Base-by-base conservation (phyloP, 2,329 filamentous ascomycete genomes). In the Escovopsis sp. region DNA sequence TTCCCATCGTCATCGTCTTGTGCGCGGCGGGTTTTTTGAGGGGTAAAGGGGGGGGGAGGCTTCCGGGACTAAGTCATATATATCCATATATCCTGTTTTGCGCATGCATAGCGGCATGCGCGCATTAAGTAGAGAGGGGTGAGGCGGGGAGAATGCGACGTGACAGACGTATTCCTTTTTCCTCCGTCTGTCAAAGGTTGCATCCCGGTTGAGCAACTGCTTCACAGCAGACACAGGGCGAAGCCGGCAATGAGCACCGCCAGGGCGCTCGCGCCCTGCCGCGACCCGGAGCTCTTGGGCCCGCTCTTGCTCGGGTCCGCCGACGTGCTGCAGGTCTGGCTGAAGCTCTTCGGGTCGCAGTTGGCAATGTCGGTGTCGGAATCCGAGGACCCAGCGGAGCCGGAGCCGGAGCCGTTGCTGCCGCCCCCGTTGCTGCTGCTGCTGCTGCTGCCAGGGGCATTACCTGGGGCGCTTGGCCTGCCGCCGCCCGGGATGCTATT, bases 281-380 rank as follows among this genome's bases (percentile, higher is more conserved):
- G 54, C 45, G 51, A 51, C 42, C 58, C 53, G 11, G 49, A 51
- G 41, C 50, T 62, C 48, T 57, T 59, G 43, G 55, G 55, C 30
- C 51, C 53, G 43, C 45, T 49, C 41, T 49, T 50, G 46, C 56
- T 61, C 43, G 48, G 45, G 43, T 60, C 55, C 15, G 55, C 50
- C 37, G 53, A 53, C 16, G 45, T 55, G 27, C 40, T 35, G 50
- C 64, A 67, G 43, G 56, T 49, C 50, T 69, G 64, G 43, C 59
- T 57, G 50, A 71, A 71, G 38, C 57, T 57, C 29, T 48, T 57
- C 7, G 55, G 47, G 10, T 57, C 49, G 48, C 67, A 70, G 44
- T 54, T 51, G 14, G 50, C 44, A 12, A 53, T 55, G 39, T 53
- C 48, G 20, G 49, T 5, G 20, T 20, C 20, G 20, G 20, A 20